A percentile compares a stretch with the other conserved stretches of the same genome.
Conservation (phyloP, 139 green algal genomes). For the Coelastrella sp. region DNA sequence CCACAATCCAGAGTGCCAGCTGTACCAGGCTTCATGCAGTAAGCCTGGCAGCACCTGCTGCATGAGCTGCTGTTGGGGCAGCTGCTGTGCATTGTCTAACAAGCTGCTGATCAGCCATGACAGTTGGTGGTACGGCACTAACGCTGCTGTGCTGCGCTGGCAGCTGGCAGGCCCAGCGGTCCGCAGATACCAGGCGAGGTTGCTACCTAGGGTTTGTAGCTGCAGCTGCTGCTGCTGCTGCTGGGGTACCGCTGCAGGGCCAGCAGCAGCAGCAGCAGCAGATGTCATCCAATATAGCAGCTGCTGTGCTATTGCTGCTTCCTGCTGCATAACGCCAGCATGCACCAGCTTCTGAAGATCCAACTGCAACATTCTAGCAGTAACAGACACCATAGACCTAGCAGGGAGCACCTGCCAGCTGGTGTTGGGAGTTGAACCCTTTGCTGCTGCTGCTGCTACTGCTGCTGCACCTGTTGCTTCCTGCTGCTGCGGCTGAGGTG, state of each 20-base stretch:
- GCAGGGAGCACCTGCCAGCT: constrained; percentile 55
- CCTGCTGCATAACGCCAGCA: neutral
- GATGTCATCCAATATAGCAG: constrained; percentile 8
- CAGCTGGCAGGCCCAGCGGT: neutral
- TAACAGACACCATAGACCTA: constrained; percentile 52
- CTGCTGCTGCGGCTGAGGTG: constrained; percentile 37
- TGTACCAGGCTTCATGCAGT: constrained; percentile 82
- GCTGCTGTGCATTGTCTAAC: neutral
- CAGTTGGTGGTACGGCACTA: constrained; percentile 77
- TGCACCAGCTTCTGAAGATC: constrained; percentile 48
- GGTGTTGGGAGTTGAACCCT: neutral
- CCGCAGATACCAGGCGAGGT: neutral
- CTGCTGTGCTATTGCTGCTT: neutral
- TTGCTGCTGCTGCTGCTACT: constrained; percentile 1
- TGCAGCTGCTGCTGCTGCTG: constrained; percentile 62
- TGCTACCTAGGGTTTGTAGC: constrained; percentile 36
- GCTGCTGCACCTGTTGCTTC: constrained; percentile 45
- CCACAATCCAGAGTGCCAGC: constrained; percentile 74
- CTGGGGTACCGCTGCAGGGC: neutral
- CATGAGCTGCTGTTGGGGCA: neutral
- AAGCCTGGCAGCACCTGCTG: constrained; percentile 60
- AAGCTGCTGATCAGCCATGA: constrained; percentile 79
- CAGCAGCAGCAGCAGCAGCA: neutral
- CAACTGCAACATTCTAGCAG: constrained; percentile 57
- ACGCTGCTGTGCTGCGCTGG: constrained; percentile 38